Percentiles rank a stretch among this genome's conserved stretches.
These are phyloP conservation scores for Lathyrus oleraceus DNA, from an alignment of 306 rosid genomes.

Conservation along the genomic window DNA sequence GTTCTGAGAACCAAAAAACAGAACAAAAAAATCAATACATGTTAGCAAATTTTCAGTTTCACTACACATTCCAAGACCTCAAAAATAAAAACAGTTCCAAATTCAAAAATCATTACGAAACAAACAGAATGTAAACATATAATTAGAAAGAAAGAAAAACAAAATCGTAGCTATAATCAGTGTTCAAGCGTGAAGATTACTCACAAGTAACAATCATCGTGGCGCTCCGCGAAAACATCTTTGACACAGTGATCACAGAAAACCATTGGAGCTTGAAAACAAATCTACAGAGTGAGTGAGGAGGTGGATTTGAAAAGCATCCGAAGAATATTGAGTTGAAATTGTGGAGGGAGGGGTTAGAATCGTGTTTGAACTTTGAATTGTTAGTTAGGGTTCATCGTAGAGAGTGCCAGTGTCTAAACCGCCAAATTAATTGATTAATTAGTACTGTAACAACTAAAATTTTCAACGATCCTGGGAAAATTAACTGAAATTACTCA, in stretches of 20 bases:
- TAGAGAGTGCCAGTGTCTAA: not conserved
- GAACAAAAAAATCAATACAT: not conserved
- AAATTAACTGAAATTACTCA: not conserved
- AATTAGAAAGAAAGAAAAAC: not conserved
- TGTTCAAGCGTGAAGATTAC: conserved; percentile 7
- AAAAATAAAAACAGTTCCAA: not conserved
- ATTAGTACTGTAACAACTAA: not conserved
- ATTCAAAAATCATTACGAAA: not conserved
- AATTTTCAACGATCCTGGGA: not conserved
- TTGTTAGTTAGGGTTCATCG: conserved; percentile 19
- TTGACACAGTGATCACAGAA: conserved; percentile 31
- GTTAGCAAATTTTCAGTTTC: not conserved
- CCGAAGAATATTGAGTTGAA: not conserved
- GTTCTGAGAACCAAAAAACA: conserved; percentile 16
- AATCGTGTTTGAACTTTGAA: not conserved
- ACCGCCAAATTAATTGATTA: not conserved
- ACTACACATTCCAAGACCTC: conserved; percentile 8
- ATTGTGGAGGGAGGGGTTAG: not conserved
- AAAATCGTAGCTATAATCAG: not conserved
- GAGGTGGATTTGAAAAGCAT: not conserved
- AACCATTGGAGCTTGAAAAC: conserved; percentile 19
- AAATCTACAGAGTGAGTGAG: not conserved
- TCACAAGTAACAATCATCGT: conserved; percentile 34
- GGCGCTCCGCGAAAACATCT: not conserved
- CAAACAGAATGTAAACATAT: not conserved